Conservation (phyloP, 345 rosid species). For the Physaria fendleri region DNA sequence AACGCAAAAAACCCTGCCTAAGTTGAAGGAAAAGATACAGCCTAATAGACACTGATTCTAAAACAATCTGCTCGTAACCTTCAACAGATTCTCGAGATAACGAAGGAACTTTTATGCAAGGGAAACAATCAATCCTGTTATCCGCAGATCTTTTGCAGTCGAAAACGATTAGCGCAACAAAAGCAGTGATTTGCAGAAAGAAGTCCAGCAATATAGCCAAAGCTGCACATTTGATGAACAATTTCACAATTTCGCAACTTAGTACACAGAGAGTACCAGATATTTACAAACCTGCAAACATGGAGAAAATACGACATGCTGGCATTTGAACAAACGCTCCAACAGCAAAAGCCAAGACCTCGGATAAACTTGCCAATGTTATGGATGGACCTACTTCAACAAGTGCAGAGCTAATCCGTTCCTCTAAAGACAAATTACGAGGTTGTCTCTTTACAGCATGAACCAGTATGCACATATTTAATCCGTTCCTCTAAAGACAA, state of each 20-base stretch:
- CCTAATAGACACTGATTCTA: not conserved
- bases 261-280: constrained; percentile 1
- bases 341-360: constrained; percentile 92
- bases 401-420: constrained; percentile 85
- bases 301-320: constrained; percentile 94
- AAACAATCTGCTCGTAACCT: constrained; percentile 38
- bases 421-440: constrained; percentile 58
- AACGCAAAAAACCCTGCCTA: constrained; percentile 34
- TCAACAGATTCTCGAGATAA: constrained; percentile 52
- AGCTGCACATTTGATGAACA: constrained; percentile 46
- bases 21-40: constrained; percentile 1
- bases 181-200: constrained; percentile 93
- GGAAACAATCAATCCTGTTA: constrained; percentile 89
- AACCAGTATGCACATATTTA: constrained; percentile 97
- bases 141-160: constrained; percentile 77
- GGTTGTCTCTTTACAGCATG: constrained; percentile 93
- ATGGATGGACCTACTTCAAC: constrained; percentile 98
- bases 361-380: constrained; percentile 93
- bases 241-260: constrained; percentile 13
- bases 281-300: constrained; percentile 72
- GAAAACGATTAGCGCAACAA: constrained; percentile 86
- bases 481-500: constrained; percentile 69
- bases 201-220: constrained; percentile 91
- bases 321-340: constrained; percentile 97
- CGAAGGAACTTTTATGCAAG: constrained; percentile 61